Evolutionary conservation across 441 rosid species (phyloP), one percentile per base, ranked within the genome.

Genomic region (Gossypium schwendimanii): DNA sequence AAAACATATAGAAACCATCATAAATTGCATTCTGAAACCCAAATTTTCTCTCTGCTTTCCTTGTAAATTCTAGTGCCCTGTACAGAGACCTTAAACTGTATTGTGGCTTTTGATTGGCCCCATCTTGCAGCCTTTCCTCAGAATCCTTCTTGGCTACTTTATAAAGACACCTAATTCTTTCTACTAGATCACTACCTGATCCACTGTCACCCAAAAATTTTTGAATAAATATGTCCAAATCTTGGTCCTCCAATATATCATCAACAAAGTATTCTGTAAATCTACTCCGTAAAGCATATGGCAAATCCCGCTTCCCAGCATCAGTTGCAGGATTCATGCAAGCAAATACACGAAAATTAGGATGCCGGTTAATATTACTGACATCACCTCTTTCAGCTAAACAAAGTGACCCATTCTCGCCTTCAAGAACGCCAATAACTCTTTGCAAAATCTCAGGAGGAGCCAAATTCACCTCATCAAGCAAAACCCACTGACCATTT

Each of bases 301-400:
- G 96, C 81, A 96, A 85, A 73, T 96, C 99, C 74, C 97, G 80
- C 82, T 96, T 96, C 75, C 99, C 99, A 75, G 99, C 98, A 88
- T 96, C 99, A 63, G 97, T 96, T 81, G 98, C 99, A 24, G 99
- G 99, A 84, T 96, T 96, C 99, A 96, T 96, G 74, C 99, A 93
- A 20, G 97, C 91, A 89, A 93, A 96, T 77, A 93, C 78, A 49
- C 97, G 97, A 66, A 96, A 96, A 80, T 82, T 81, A 70, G 86
- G 83, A 84, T 93, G 92, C 82, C 98, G 87, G 63, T 82, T 81
- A 75, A 96, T 80, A 76, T 85, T 82, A 79, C 80, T 81, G 58
- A 80, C 83, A 86, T 96, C 99, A 77, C 98, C 99, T 75, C 97
- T 88, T 87, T 96, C 99, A 73, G 99, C 96, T 74, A 96, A 85